Evolutionary conservation across 768 basidiomycete genomes (phyloP).

Genomic region (Tylopilus sp.): DNA sequence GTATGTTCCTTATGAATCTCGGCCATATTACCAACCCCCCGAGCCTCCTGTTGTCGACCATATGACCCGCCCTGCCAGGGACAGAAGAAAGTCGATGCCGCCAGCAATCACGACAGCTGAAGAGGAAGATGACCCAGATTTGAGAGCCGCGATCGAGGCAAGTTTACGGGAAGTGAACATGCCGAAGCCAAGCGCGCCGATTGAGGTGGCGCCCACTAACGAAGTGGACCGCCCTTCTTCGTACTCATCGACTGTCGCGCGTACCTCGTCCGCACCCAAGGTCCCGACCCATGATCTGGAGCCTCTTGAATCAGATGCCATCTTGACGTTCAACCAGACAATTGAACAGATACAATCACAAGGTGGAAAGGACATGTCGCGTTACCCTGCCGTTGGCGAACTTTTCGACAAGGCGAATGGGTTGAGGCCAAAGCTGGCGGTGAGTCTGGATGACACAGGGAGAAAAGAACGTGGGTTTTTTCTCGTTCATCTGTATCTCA

Average conservation of each 20-base stretch:
- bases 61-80: conserved; percentile 38
- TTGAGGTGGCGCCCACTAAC: conserved; percentile 54
- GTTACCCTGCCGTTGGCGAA: conserved; percentile 82
- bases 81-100: conserved; percentile 18
- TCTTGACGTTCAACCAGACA: conserved; percentile 88
- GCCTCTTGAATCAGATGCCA: conserved; percentile 77
- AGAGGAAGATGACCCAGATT: conserved; percentile 89
- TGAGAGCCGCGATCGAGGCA: conserved; percentile 93
- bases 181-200: conserved; percentile 75
- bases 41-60: conserved; percentile 69
- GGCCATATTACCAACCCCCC: conserved; percentile 45
- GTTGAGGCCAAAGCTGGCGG: conserved; percentile 75
- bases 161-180: conserved; percentile 83
- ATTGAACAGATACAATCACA: conserved; percentile 80
- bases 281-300: conserved; percentile 79
- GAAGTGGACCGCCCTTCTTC: conserved; percentile 45
- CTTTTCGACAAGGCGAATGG: conserved; percentile 80
- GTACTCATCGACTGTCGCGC: conserved; percentile 39
- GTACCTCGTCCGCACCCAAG: conserved; percentile 43
- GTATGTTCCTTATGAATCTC: conserved; percentile 61
- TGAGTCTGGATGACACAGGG: conserved; percentile 80
- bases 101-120: conserved; percentile 31
- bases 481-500: neutral
- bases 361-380: conserved; percentile 72
- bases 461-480: conserved; percentile 74